phyloP scores from a whole-genome alignment of 306 rosid species.

The Medicago arabica region DNA sequence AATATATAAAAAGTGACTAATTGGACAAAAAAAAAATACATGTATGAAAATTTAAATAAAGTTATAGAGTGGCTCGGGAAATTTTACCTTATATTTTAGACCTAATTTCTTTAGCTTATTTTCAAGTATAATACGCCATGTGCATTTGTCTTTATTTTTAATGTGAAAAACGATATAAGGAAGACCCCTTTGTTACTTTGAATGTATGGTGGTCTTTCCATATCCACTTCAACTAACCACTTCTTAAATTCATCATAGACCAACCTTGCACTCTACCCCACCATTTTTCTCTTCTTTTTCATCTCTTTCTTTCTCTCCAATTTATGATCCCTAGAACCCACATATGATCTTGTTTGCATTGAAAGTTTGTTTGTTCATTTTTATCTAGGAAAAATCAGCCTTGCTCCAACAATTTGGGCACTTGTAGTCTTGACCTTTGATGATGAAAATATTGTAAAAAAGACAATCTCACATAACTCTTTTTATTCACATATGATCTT shows the following conservation, averaged over 20 bases:
- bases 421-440: background rate
- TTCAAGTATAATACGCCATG: too few species aligned
- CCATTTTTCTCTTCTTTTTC: conserved; percentile 31
- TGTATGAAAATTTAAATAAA: too few species aligned
- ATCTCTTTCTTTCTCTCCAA: conserved; percentile 24
- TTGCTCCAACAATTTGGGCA: background rate
- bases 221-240: conserved; percentile 57
- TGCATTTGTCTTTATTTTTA: background rate
- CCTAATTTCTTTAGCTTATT: too few species aligned
- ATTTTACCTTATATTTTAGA: too few species aligned
- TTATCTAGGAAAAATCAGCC: conserved; percentile 6
- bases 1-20: too few species aligned
- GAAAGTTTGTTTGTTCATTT: conserved; percentile 15
- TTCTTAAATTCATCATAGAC: conserved; percentile 44
- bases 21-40: too few species aligned
- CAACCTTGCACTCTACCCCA: conserved; percentile 69
- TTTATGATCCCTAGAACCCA: conserved; percentile 37
- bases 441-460: background rate
- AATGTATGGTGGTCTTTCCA: conserved; percentile 61
- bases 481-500: background rate
- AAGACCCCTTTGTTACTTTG: background rate
- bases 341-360: conserved; percentile 6
- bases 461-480: background rate
- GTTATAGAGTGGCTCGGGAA: too few species aligned
- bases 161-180: background rate